Evolutionary conservation across 1,284 basidiomycete genomes (phyloP).

Genomic region (Cryptococcus sp.): DNA sequence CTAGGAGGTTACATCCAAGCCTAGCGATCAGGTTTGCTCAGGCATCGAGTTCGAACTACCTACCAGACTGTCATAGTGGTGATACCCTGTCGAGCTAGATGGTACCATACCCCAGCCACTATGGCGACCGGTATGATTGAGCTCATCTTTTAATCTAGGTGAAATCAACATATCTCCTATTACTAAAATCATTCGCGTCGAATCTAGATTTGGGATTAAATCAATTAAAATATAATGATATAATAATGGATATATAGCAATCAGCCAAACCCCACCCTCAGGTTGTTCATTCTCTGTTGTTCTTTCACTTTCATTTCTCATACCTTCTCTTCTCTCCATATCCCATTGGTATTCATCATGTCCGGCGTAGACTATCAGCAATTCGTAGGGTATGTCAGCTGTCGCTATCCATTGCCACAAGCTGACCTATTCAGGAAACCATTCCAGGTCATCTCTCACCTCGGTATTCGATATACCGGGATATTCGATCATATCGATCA

Average conservation of each 20-base stretch:
- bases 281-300: not conserved
- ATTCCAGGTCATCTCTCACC: conserved; percentile 45
- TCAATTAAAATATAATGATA: not conserved
- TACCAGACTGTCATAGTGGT: conserved; percentile 14
- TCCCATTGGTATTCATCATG: conserved; percentile 1
- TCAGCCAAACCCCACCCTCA: not conserved
- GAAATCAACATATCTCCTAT: conserved; percentile 1
- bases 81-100: conserved; percentile 10
- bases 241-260: no score
- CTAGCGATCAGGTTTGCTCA: conserved; percentile 12
- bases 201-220: not conserved
- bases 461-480: conserved; percentile 43
- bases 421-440: conserved; percentile 30
- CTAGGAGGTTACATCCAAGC: conserved; percentile 25
- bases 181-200: conserved; percentile 8
- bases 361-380: conserved; percentile 35
- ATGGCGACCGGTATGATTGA: conserved; percentile 6
- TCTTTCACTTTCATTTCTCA: conserved; percentile 2
- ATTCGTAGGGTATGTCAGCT: conserved; percentile 37
- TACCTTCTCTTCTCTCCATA: conserved; percentile 1
- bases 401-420: not conserved
- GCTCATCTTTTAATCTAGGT: not conserved
- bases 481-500: conserved; percentile 45
- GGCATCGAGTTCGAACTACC: not conserved
- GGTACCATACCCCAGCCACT: conserved; percentile 8